phyloP scores from a whole-genome alignment of 23 red algal species.

The Gracilariopsis chorda region DNA sequence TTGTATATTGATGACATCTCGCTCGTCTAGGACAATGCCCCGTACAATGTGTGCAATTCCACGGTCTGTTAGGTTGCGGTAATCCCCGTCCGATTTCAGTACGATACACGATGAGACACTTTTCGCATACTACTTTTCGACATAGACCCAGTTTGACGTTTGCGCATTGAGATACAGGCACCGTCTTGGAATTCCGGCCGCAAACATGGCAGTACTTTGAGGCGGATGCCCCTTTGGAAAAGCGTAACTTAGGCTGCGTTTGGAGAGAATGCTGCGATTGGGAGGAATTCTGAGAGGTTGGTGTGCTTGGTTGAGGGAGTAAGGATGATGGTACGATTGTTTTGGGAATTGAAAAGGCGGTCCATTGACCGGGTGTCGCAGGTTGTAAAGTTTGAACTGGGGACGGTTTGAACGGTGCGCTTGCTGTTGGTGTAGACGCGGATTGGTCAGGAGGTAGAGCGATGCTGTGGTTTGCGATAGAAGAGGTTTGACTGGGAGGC shows the following conservation, averaged over 20 bases:
- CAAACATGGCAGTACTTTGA: constrained; percentile 54
- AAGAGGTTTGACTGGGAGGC: too few species aligned
- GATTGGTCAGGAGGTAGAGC: too few species aligned
- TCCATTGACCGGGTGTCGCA: not conserved
- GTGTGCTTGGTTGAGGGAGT: not conserved
- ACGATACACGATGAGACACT: constrained; percentile 40
- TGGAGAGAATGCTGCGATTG: not conserved
- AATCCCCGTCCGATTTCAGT: not conserved
- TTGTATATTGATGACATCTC: constrained; percentile 40
- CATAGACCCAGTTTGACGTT: constrained; percentile 33
- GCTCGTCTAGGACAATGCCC: constrained; percentile 15
- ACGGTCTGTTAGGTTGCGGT: not conserved
- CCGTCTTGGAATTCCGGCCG: constrained; percentile 26
- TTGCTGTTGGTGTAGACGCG: not conserved
- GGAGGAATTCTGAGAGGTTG: not conserved
- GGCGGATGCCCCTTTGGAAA: constrained; percentile 27
- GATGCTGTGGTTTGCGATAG: too few species aligned
- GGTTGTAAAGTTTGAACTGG: not conserved
- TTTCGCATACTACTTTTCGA: constrained; percentile 44
- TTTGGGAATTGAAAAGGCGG: not conserved
- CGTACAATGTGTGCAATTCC: constrained; percentile 49
- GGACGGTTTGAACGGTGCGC: not conserved
- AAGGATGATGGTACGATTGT: not conserved
- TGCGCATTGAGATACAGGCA: constrained; percentile 25
- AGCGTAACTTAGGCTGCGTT: constrained; percentile 26